These are phyloP conservation scores for Boletus holoroseus DNA, from an alignment of 1,284 basidiomycete species.

Conservation along the genomic window DNA sequence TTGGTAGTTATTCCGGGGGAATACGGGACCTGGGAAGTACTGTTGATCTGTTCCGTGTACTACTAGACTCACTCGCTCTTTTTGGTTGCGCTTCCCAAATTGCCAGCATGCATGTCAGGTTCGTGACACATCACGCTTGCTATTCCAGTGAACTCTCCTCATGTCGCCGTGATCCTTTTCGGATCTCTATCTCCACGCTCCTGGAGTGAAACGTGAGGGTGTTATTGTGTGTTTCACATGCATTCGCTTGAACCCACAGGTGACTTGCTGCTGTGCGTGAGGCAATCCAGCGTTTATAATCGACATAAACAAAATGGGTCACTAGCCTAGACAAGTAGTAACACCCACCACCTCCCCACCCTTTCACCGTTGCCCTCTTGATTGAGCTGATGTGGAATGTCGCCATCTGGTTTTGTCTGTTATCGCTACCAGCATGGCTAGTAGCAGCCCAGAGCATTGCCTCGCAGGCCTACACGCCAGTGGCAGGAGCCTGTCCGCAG, in stretches of 20 bases:
- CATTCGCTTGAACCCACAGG: neutral
- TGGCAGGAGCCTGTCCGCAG: constrained; percentile 26
- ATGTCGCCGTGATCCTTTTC: neutral
- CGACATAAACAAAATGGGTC: neutral
- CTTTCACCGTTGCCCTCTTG: neutral
- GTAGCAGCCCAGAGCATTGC: constrained; percentile 25
- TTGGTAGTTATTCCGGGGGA: neutral
- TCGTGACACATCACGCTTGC: too few relatives aligned
- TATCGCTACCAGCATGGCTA: constrained; percentile 3
- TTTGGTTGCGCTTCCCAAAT: neutral
- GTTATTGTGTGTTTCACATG: neutral
- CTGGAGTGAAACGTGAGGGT: neutral
- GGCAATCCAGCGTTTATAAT: neutral
- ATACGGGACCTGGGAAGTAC: neutral
- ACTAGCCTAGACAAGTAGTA: neutral
- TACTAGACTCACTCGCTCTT: neutral
- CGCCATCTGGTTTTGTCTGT: constrained; percentile 15
- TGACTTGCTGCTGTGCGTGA: neutral
- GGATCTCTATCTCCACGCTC: neutral
- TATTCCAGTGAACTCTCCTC: too few relatives aligned
- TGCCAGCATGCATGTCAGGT: too few relatives aligned
- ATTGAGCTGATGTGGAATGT: neutral
- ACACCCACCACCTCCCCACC: neutral
- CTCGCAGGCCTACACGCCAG: constrained; percentile 28
- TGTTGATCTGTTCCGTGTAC: neutral